Conservation (phyloP, 345 rosid genomes). For the Gossypium rotundifolium region DNA sequence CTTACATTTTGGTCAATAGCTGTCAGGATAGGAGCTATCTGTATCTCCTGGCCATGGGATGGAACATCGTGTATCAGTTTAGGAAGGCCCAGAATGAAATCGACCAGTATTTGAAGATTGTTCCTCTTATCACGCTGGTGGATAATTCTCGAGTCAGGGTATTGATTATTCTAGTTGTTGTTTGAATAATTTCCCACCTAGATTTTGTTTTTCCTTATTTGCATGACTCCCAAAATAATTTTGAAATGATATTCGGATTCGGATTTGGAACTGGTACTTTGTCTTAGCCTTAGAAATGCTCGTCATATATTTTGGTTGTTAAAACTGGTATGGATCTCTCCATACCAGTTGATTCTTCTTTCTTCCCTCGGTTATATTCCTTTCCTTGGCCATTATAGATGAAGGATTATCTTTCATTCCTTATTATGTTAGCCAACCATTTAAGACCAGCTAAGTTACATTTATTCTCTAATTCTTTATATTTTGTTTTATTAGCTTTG, state of each 20-base stretch:
- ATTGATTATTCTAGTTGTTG: slow-evolving; percentile 3
- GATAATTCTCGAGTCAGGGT: slow-evolving; percentile 96
- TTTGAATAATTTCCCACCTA: neutral
- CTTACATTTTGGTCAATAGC: slow-evolving; percentile 73
- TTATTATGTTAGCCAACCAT: neutral
- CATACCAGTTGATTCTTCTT: neutral
- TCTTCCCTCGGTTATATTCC: neutral
- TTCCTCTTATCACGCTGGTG: slow-evolving; percentile 91
- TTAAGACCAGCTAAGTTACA: neutral
- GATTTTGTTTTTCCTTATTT: neutral
- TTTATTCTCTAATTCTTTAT: neutral
- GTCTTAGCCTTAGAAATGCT: neutral
- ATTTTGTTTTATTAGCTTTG: neutral
- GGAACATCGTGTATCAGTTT: slow-evolving; percentile 98
- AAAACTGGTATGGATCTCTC: neutral
- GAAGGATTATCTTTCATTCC: neutral
- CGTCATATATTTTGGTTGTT: neutral
- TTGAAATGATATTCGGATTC: slow-evolving; percentile 1
- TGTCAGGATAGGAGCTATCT: slow-evolving; percentile 92
- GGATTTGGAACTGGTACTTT: neutral
- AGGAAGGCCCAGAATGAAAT: slow-evolving; percentile 94
- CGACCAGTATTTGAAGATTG: slow-evolving; percentile 79
- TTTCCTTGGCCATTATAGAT: neutral
- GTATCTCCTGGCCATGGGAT: slow-evolving; percentile 95
- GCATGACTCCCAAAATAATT: neutral